Conservation (phyloP, 2,329 filamentous ascomycete species). For the Colletotrichum coccodes region DNA sequence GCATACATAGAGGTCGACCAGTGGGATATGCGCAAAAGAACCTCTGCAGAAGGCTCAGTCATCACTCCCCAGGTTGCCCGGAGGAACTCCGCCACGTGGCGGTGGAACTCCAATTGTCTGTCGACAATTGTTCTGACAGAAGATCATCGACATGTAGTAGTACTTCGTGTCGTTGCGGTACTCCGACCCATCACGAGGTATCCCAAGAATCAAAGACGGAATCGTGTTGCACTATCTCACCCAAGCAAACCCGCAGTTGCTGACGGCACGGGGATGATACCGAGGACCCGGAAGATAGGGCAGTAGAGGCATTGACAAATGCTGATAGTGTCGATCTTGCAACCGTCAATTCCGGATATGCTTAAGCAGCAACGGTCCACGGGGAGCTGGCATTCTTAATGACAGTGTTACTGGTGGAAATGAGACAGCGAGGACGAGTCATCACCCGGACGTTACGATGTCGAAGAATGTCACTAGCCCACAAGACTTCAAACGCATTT, state of each 20-base stretch:
- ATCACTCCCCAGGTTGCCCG: neutral
- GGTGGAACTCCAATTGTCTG: too few relatives aligned
- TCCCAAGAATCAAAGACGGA: neutral
- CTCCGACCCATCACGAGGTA: neutral
- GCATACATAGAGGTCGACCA: neutral
- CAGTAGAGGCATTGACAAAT: neutral
- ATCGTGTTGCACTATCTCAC: neutral
- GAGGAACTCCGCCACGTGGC: neutral
- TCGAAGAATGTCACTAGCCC: neutral
- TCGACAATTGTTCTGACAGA: too few relatives aligned
- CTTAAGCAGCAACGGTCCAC: too few relatives aligned
- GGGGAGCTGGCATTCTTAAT: too few relatives aligned
- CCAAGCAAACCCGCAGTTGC: neutral
- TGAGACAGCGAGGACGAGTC: neutral
- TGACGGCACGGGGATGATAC: neutral
- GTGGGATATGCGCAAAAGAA: neutral
- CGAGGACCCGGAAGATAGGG: neutral
- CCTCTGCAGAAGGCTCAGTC: conserved; percentile 1
- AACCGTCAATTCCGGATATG: too few relatives aligned
- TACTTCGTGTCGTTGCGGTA: neutral
- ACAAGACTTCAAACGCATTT: neutral
- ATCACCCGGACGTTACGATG: neutral
- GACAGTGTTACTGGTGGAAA: too few relatives aligned
- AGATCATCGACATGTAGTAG: neutral
- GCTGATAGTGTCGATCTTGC: neutral